phyloP scores from a whole-genome alignment of 192 early-diverging fungal species.

The Chytriomyces sp. region DNA sequence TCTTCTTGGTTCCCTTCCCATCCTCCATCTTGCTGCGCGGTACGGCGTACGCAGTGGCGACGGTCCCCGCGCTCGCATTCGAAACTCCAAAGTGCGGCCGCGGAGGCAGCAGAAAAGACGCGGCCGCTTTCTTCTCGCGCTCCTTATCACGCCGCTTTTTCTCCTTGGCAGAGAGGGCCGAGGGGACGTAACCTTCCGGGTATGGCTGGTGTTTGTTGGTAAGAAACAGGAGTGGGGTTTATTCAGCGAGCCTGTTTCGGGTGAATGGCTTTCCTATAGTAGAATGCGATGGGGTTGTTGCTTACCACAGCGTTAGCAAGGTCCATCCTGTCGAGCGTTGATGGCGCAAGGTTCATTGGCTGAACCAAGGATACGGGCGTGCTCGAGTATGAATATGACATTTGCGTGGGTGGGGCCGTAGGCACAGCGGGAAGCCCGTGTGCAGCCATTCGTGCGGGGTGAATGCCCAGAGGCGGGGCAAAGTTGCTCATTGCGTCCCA shows the following conservation, averaged over 20 bases:
- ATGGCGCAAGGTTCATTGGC: no score
- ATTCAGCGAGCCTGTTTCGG: background rate
- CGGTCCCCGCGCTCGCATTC: background rate
- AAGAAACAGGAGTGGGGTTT: background rate
- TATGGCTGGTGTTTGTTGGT: background rate
- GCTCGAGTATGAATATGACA: no score
- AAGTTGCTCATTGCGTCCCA: no score
- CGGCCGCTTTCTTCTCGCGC: background rate
- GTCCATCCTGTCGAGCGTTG: slow-evolving; percentile 8
- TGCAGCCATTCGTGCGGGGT: no score
- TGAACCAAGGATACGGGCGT: no score
- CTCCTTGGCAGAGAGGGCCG: background rate
- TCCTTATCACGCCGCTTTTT: slow-evolving; percentile 6
- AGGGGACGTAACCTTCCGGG: slow-evolving; percentile 7
- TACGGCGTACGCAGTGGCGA: slow-evolving; percentile 2
- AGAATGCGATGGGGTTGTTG: background rate
- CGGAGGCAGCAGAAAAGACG: slow-evolving; percentile 2
- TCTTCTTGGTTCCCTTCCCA: slow-evolving; percentile 54
- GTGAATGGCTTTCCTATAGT: background rate
- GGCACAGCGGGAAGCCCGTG: no score
- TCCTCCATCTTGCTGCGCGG: slow-evolving; percentile 33
- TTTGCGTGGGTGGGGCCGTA: no score
- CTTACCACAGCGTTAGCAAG: slow-evolving; percentile 6
- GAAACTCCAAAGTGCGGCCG: background rate
- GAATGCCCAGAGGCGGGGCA: no score